Base-by-base conservation (phyloP, 805 yeast species). In the Schwanniomyces occidentalis region DNA sequence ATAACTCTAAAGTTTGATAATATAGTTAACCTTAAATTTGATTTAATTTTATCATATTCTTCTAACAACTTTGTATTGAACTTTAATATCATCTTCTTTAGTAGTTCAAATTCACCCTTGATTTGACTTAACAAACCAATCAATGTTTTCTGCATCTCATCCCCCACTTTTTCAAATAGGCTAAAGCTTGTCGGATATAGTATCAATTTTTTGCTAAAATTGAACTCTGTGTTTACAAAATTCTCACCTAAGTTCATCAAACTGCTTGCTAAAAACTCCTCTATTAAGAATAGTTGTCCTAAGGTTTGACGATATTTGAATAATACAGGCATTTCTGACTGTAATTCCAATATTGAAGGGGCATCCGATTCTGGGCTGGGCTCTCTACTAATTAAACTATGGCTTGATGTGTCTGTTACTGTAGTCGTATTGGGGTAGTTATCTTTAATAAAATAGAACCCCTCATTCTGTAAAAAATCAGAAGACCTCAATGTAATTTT, bases 401-500 rank as follows among this genome's bases (percentile, higher is more conserved):
- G 12, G 17, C 18, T 19, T 10, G 27, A 28, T 19, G 23, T 22
- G 17, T 34, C 38, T 13, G 38, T 29, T 5, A 34, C 24, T 3
- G 29, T 34, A 6, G 38, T 29, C 13, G 26, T 30, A 12, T 20
- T 19, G 4, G 38, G 29, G 13, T 34, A 28, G 21, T 33, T 35
- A 16, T 24, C 35, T 12, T 34, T 35, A 20, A 31, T 16, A 24
- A 26, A 34, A 12, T 27, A 31, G 16, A 27, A 28, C 13, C 30
- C 26, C 24, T 31, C 34, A 10, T 34, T 17, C 6, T 13, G 13
- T 24, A 17, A 21, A 14, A 24, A 15, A 12, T 39, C 34, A 16
- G 25, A 26, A 9, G 44, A 32, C 28, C 24, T 23, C 8, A 42
- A 31, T 12, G 47, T 40, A 17, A 42, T 37, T 15, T 37, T 40